phyloP scores from a whole-genome alignment of 202 grass and related monocot species.

The Saccharum hybrid region DNA sequence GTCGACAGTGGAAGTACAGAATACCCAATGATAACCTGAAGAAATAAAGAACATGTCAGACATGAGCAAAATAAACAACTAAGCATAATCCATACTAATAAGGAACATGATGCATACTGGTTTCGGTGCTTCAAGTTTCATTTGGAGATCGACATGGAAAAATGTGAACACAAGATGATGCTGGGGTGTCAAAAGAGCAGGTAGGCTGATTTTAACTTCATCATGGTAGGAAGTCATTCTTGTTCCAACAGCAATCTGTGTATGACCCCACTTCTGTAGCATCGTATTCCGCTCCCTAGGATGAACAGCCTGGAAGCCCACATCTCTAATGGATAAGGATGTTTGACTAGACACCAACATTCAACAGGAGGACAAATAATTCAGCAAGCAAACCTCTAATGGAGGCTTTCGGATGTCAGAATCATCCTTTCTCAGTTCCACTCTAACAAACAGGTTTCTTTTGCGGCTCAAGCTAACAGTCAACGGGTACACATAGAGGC shows the following conservation, averaged over 20 bases:
- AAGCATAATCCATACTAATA: conserved; percentile 32
- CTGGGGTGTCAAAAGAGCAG: conserved; percentile 88
- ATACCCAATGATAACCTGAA: conserved; percentile 91
- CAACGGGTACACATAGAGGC: conserved; percentile 90
- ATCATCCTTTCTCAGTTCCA: conserved; percentile 96
- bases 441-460: conserved; percentile 90
- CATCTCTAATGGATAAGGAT: conserved; percentile 45
- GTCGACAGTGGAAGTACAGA: conserved; percentile 85
- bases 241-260: conserved; percentile 82
- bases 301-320: conserved; percentile 74
- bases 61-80: conserved; percentile 42
- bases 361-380: conserved; percentile 29
- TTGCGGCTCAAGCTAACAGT: conserved; percentile 93
- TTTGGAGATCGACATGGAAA: conserved; percentile 96
- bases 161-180: conserved; percentile 99
- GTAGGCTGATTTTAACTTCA: conserved; percentile 95
- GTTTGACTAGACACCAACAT: conserved; percentile 46
- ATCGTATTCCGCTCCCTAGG: conserved; percentile 66
- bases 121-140: conserved; percentile 95
- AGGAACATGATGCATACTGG: conserved; percentile 61
- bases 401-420: conserved; percentile 85
- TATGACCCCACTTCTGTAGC: conserved; percentile 88
- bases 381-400: conserved; percentile 69
- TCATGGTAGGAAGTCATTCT: conserved; percentile 93
- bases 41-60: conserved; percentile 39